Conservation (phyloP, 2,329 filamentous ascomycete genomes). For the Trichocomaceae sp. region DNA sequence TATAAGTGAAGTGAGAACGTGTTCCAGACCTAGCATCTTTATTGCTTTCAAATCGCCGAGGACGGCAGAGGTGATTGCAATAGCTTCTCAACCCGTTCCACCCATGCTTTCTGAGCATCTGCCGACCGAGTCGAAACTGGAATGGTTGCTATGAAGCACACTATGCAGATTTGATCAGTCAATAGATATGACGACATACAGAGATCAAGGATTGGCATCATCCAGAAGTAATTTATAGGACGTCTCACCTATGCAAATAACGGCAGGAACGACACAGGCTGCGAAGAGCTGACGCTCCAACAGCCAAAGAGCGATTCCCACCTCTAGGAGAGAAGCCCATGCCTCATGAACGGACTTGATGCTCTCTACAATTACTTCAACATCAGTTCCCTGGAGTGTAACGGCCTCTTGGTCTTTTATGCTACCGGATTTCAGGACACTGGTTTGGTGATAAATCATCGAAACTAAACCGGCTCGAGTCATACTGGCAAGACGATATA, state of each 20-base stretch:
- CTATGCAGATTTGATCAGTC: not conserved
- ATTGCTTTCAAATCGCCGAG: conserved; percentile 40
- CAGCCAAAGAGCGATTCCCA: conserved; percentile 41
- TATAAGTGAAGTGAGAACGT: not conserved
- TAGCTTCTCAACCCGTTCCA: conserved; percentile 35
- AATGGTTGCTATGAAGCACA: not conserved
- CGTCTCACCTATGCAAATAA: not conserved
- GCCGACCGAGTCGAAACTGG: not conserved
- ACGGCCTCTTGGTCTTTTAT: conserved; percentile 32
- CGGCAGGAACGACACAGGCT: conserved; percentile 39
- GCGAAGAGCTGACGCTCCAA: conserved; percentile 36
- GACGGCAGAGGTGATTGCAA: conserved; percentile 35
- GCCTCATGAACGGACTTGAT: conserved; percentile 39
- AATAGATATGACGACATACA: too few relatives aligned
- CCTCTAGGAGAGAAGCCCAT: conserved; percentile 40
- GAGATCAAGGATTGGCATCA: not conserved
- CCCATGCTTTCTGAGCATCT: conserved; percentile 25
- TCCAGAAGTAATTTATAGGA: not conserved
- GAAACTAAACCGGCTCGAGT: conserved; percentile 38
- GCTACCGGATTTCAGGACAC: not conserved
- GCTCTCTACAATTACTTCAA: conserved; percentile 38
- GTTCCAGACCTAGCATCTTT: conserved; percentile 36
- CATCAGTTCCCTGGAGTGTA: conserved; percentile 43
- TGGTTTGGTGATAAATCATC: conserved; percentile 44
- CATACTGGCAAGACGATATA: conserved; percentile 38